Percentiles rank a stretch among this genome's conserved stretches.
Conservation (phyloP, 805 yeast species). For the Saturnispora dispora region DNA sequence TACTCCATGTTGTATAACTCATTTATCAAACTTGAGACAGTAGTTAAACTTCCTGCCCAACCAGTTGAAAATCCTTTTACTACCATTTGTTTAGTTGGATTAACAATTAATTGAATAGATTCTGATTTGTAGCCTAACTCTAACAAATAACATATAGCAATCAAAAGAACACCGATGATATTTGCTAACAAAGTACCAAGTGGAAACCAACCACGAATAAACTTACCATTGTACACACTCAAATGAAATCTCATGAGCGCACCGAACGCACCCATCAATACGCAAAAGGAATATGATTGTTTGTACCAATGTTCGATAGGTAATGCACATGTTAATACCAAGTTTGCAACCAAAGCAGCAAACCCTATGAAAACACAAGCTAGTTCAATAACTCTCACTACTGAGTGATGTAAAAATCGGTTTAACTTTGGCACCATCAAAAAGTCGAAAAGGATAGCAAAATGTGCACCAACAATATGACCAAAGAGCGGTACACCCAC, state of each 20-base stretch:
- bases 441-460: constrained; percentile 16
- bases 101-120: constrained; percentile 9
- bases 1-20: constrained; percentile 38
- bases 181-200: constrained; percentile 39
- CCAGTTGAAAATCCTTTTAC: constrained; percentile 22
- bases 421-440: constrained; percentile 7
- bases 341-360: constrained; percentile 27
- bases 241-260: constrained; percentile 49
- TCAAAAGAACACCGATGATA: constrained; percentile 17
- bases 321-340: constrained; percentile 35
- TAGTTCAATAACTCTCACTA: constrained; percentile 11
- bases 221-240: constrained; percentile 39
- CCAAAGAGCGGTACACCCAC: constrained; percentile 54
- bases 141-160: constrained; percentile 17
- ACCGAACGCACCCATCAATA: constrained; percentile 66
- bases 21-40: constrained; percentile 69
- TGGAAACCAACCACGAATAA: constrained; percentile 38
- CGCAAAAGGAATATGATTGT: constrained; percentile 54
- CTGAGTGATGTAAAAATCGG: constrained; percentile 8
- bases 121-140: constrained; percentile 12
- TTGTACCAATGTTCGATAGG: constrained; percentile 39
- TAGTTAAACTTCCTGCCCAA: constrained; percentile 24
- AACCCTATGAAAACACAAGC: constrained; percentile 19
- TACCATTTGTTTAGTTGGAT: constrained; percentile 14
- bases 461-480: constrained; percentile 48